Conservation (phyloP, 345 rosid genomes). For the Populus nigra region DNA sequence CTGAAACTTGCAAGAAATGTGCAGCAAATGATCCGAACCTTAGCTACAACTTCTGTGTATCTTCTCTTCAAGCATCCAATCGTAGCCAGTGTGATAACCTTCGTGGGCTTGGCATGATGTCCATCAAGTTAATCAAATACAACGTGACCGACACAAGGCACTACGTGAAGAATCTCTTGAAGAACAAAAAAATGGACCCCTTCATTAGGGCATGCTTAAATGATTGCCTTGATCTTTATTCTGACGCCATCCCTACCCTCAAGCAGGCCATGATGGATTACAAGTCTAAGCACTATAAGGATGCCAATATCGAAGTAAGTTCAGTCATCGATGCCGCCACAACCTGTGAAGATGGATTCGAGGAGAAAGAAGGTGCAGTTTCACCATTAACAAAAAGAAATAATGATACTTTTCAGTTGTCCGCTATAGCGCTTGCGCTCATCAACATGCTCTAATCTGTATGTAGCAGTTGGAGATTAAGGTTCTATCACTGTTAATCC, state of each 20-base stretch:
- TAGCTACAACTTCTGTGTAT: slow-evolving; percentile 42
- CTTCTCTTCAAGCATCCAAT: slow-evolving; percentile 40
- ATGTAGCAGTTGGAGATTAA: too few species aligned
- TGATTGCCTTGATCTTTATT: slow-evolving; percentile 55
- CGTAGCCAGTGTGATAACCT: slow-evolving; percentile 30
- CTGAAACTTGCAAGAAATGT: slow-evolving; percentile 46
- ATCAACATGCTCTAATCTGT: slow-evolving; percentile 29
- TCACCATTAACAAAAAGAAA: slow-evolving; percentile 49
- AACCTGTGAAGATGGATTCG: slow-evolving; percentile 64
- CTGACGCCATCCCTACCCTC: slow-evolving; percentile 38
- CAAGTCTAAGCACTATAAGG: slow-evolving; percentile 31
- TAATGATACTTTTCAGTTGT: slow-evolving; percentile 36
- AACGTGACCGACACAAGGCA: slow-evolving; percentile 42
- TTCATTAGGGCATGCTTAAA: slow-evolving; percentile 28
- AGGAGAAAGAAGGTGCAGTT: slow-evolving; percentile 27
- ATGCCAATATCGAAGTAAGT: slow-evolving; percentile 45
- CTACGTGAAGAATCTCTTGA: slow-evolving; percentile 30
- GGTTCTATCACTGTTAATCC: too few species aligned
- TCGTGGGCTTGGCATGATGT: slow-evolving; percentile 43
- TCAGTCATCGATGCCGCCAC: slow-evolving; percentile 48
- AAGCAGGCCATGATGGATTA: slow-evolving; percentile 38
- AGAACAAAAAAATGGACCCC: slow-evolving; percentile 33
- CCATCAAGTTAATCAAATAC: slow-evolving; percentile 34
- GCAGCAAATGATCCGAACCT: slow-evolving; percentile 38
- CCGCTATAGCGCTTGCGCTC: slow-evolving; percentile 56